Conservation (phyloP, 768 basidiomycete genomes). For the Amanita thiersii region DNA sequence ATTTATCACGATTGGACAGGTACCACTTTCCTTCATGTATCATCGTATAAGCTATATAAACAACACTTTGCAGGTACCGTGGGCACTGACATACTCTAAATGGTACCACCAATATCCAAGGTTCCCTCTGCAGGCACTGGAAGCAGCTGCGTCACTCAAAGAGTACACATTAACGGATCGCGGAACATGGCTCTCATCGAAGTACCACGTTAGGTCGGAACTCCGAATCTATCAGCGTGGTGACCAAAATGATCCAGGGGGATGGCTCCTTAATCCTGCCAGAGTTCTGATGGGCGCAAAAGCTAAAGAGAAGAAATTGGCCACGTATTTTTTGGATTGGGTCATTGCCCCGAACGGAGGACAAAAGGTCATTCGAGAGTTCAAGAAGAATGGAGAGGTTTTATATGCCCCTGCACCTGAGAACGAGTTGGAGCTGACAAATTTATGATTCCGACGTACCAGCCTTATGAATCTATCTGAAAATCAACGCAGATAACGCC, state of each 20-base stretch:
- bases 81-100: constrained; percentile 40
- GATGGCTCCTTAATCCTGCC: constrained; percentile 36
- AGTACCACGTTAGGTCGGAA: constrained; percentile 18
- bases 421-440: neutral
- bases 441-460: neutral
- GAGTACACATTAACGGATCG: constrained; percentile 50
- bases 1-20: constrained; percentile 44
- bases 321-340: constrained; percentile 36
- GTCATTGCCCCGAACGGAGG: constrained; percentile 30
- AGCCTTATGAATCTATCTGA: neutral
- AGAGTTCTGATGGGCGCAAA: constrained; percentile 30
- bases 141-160: constrained; percentile 34
- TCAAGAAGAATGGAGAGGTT: constrained; percentile 23
- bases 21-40: constrained; percentile 10
- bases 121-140: constrained; percentile 41
- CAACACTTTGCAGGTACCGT: constrained; percentile 33
- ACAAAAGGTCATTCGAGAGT: constrained; percentile 31
- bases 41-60: neutral
- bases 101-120: constrained; percentile 56
- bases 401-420: constrained; percentile 24
- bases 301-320: constrained; percentile 17
- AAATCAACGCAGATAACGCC: neutral
- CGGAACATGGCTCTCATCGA: constrained; percentile 40
- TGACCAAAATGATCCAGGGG: constrained; percentile 26
- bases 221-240: constrained; percentile 35